Evolutionary conservation across 768 basidiomycete genomes (phyloP).

Genomic region (Boletus subparvulus): DNA sequence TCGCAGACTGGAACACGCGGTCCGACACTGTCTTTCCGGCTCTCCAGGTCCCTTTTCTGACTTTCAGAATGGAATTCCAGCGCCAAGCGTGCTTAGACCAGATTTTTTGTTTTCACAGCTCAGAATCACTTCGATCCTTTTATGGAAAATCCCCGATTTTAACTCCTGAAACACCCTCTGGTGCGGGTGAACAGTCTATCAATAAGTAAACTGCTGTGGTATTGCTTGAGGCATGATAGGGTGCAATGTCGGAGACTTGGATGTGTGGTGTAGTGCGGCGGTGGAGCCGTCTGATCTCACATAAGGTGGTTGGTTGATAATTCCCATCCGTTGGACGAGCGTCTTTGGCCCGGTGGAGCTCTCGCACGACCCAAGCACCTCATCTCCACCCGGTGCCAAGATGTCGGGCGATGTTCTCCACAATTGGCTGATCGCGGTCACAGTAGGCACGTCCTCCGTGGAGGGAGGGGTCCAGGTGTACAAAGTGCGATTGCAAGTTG

Average conservation of each 20-base stretch:
- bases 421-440: neutral
- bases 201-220: too few relatives aligned
- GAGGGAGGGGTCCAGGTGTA: neutral
- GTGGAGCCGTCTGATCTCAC: neutral
- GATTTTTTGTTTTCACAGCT: too few relatives aligned
- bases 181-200: too few relatives aligned
- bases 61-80: neutral
- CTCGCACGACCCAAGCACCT: constrained; percentile 4
- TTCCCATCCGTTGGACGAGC: neutral
- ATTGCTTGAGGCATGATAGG: neutral
- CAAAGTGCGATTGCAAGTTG: neutral
- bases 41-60: neutral
- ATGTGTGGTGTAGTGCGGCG: neutral
- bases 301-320: neutral
- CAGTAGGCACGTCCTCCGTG: neutral
- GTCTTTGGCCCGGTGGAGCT: neutral
- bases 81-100: neutral
- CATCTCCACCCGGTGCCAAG: neutral
- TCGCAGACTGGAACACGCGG: constrained; percentile 10
- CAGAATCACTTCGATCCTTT: too few relatives aligned
- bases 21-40: constrained; percentile 2
- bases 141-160: too few relatives aligned
- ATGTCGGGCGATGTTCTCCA: neutral
- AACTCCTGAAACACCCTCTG: too few relatives aligned
- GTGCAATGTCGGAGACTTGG: neutral